Base-by-base conservation (phyloP, 2,329 filamentous ascomycete genomes). In the Exophiala sp. region DNA sequence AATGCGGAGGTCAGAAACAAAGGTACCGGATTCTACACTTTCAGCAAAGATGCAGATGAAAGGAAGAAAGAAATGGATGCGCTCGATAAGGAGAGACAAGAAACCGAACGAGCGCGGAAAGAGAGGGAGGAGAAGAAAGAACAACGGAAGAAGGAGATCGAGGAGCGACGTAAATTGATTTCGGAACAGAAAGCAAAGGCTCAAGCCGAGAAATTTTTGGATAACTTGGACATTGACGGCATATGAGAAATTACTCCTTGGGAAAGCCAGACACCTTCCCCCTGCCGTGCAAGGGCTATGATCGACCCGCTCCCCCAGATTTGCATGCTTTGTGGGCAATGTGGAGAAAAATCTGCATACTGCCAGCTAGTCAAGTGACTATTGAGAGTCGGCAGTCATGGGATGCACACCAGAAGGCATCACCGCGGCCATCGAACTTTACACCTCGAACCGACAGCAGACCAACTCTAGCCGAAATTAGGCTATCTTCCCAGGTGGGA, bases 21-120 rank as follows among this genome's bases (percentile, higher is more conserved):
- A 65, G 94, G 94, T 3, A 89, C 88, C 0, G 94, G 89, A 0
- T 99, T 97, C 72, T 96, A 91, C 74, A 85, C 87, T 52, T 97
- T 99, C 68, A 89, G 86, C 54, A 82, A 81, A 61, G 87, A 95
- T 69, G 85, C 87, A 66, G 84, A 81, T 61, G 76, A 78, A 60
- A 72, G 81, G 44, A 77, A 85, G 66, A 71, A 72, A 64, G 89
- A 97, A 77, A 96, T 97, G 89, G 78, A 82, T 61, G 80, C 78
- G 41, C 74, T 96, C 51, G 80, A 83, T 59, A 76, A 78, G 62
- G 85, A 90, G 68, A 77, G 88, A 54, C 72, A 76, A 58, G 81
- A 83, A 66, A 94, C 89, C 47, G 86, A 91, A 70, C 74, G 76
- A 50, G 79, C 80, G 62, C 76, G 87, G 54, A 71, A 71, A 56